These are phyloP conservation scores for Maudiozyma turicensis DNA, from an alignment of 805 yeast species.

Conservation along the genomic window DNA sequence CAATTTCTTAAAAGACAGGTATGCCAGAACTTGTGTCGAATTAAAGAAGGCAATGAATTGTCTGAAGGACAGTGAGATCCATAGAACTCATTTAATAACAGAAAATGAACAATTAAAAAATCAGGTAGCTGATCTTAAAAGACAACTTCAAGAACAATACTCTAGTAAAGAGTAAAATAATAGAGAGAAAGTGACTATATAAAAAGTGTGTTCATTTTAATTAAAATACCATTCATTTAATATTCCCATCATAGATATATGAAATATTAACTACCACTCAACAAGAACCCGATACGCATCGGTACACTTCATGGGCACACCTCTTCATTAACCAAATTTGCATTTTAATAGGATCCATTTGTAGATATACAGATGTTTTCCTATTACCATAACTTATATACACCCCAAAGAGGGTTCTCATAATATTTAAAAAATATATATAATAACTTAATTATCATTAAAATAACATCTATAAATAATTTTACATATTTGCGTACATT, in stretches of 20 bases:
- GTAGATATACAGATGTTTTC: no score
- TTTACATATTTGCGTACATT: not conserved
- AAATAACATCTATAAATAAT: not conserved
- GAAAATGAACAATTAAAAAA: constrained; percentile 32
- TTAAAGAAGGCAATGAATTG: constrained; percentile 27
- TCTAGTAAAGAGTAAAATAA: not conserved
- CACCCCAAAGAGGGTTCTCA: not conserved
- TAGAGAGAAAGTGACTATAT: not conserved
- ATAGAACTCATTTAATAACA: constrained; percentile 29
- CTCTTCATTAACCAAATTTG: no score
- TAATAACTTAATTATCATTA: not conserved
- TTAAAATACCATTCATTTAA: not conserved
- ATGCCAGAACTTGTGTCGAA: constrained; percentile 27
- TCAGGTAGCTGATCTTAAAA: constrained; percentile 13
- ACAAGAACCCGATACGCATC: not conserved
- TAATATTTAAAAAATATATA: not conserved
- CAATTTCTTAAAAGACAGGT: constrained; percentile 26
- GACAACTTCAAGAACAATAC: not conserved
- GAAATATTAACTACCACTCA: not conserved
- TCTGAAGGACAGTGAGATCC: constrained; percentile 30
- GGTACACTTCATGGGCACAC: no score
- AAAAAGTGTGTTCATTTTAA: not conserved
- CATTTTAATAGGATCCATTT: no score
- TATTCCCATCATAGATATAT: not conserved
- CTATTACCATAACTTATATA: no score